Percentiles rank a stretch among this genome's conserved stretches.
Evolutionary conservation across 768 basidiomycete species (phyloP).

Genomic region (Mycena rosella): DNA sequence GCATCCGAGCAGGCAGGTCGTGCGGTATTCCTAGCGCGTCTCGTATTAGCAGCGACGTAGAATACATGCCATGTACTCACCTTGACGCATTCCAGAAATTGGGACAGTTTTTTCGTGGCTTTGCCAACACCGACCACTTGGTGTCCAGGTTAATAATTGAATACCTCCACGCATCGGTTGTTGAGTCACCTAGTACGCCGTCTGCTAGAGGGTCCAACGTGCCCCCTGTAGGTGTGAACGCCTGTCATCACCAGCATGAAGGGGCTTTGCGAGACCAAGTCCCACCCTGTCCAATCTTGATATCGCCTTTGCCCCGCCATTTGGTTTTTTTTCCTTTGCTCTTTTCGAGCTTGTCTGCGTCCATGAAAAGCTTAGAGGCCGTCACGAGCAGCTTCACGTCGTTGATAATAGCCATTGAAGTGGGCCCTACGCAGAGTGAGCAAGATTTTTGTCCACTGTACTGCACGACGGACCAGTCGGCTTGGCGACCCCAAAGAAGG

Average conservation of each 20-base stretch:
- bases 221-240: no score
- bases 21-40: slow-evolving; percentile 82
- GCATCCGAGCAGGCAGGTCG: slow-evolving; percentile 92
- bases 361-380: slow-evolving; percentile 84
- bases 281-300: slow-evolving; percentile 94
- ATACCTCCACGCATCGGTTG: neutral
- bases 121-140: slow-evolving; percentile 90
- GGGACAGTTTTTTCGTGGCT: slow-evolving; percentile 87
- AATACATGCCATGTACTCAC: slow-evolving; percentile 52
- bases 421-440: slow-evolving; percentile 59
- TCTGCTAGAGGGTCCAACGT: slow-evolving; percentile 98
- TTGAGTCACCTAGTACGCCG: slow-evolving; percentile 86
- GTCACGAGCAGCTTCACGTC: slow-evolving; percentile 84
- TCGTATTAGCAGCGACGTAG: slow-evolving; percentile 23
- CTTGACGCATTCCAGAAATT: slow-evolving; percentile 93
- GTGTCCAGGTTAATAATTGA: slow-evolving; percentile 17
- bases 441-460: neutral
- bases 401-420: slow-evolving; percentile 92
- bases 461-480: slow-evolving; percentile 68
- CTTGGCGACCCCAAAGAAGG: slow-evolving; percentile 89
- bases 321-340: slow-evolving; percentile 57
- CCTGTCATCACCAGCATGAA: no score
- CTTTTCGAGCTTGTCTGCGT: slow-evolving; percentile 67
- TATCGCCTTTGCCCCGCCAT: slow-evolving; percentile 56
- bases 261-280: no score